A percentile compares a stretch with the other conserved stretches of the same genome.
phyloP scores from a whole-genome alignment of 2,329 filamentous ascomycete species.

The Fusarium clavum region DNA sequence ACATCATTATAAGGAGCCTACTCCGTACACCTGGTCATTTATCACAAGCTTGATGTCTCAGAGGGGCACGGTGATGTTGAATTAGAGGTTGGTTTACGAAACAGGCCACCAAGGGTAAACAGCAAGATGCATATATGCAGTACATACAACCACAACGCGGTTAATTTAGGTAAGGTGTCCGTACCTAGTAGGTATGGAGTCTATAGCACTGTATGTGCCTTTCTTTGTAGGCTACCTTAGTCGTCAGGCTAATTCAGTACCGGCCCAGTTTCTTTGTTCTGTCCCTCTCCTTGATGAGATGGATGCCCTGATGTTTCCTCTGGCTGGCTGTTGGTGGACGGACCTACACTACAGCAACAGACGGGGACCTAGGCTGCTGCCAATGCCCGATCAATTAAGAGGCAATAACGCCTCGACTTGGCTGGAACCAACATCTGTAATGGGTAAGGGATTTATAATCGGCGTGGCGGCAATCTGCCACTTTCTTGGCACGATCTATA shows the following conservation, averaged over 20 bases:
- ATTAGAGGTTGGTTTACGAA: slow-evolving; percentile 9
- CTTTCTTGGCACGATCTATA: slow-evolving; percentile 31
- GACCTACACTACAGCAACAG: not conserved
- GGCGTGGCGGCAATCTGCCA: slow-evolving; percentile 23
- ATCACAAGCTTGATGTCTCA: slow-evolving; percentile 15
- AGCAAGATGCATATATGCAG: not conserved
- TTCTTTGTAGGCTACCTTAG: not conserved
- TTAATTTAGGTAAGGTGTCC: not conserved
- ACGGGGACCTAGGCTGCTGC: not conserved
- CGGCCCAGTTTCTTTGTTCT: slow-evolving; percentile 20
- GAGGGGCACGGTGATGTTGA: not conserved
- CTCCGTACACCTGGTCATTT: slow-evolving; percentile 7
- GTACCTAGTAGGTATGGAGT: too few species aligned
- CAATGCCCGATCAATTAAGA: not conserved
- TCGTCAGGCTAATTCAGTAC: not conserved
- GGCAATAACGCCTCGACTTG: not conserved
- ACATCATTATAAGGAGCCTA: slow-evolving; percentile 19
- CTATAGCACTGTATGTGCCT: not conserved
- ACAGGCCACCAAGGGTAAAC: slow-evolving; percentile 2
- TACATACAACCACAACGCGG: slow-evolving; percentile 1
- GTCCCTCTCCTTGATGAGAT: not conserved
- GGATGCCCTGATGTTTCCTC: not conserved
- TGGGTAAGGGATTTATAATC: not conserved
- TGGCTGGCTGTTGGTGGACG: not conserved
- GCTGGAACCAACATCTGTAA: not conserved